Percentiles rank a stretch among this genome's conserved stretches.
phyloP scores from a whole-genome alignment of 805 yeast species.

The Blastobotrys mokoenaii region DNA sequence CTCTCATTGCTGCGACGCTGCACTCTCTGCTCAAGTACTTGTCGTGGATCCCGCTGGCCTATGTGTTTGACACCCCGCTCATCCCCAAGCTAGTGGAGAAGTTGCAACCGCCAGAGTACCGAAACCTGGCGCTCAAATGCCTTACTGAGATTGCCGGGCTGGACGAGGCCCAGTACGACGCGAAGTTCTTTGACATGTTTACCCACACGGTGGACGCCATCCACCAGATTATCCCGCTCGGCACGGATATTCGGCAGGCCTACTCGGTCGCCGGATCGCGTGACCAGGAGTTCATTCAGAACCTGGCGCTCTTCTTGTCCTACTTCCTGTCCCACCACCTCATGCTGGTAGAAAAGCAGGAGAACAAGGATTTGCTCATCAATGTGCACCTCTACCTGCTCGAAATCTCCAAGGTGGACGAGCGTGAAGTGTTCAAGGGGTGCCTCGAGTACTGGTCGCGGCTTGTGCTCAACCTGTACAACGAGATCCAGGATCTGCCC shows the following conservation, averaged over 20 bases:
- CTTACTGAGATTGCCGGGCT: slow-evolving; percentile 82
- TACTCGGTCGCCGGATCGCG: slow-evolving; percentile 68
- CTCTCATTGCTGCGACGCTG: slow-evolving; percentile 76
- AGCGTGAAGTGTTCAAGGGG: slow-evolving; percentile 91
- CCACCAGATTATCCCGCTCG: slow-evolving; percentile 57
- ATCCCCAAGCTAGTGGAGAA: slow-evolving; percentile 64
- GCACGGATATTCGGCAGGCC: slow-evolving; percentile 59
- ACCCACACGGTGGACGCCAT: slow-evolving; percentile 65
- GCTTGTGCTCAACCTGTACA: slow-evolving; percentile 72
- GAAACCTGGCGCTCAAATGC: slow-evolving; percentile 83
- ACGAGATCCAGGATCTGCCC: slow-evolving; percentile 79
- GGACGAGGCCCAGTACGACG: slow-evolving; percentile 42
- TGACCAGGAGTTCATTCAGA: slow-evolving; percentile 92
- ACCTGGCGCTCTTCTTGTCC: slow-evolving; percentile 85
- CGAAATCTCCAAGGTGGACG: slow-evolving; percentile 82
- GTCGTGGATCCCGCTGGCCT: slow-evolving; percentile 91
- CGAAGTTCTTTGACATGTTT: slow-evolving; percentile 61
- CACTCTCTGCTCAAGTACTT: slow-evolving; percentile 75
- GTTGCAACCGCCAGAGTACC: slow-evolving; percentile 65
- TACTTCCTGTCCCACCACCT: slow-evolving; percentile 81
- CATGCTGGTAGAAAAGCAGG: slow-evolving; percentile 37
- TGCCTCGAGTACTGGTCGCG: slow-evolving; percentile 92
- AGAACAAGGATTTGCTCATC: slow-evolving; percentile 49
- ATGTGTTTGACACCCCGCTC: slow-evolving; percentile 80
- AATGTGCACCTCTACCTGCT: slow-evolving; percentile 75